A percentile compares a stretch with the other conserved stretches of the same genome.
These are phyloP conservation scores for Rhizopogon vesiculosus DNA, from an alignment of 768 basidiomycete species.

Conservation along the genomic window DNA sequence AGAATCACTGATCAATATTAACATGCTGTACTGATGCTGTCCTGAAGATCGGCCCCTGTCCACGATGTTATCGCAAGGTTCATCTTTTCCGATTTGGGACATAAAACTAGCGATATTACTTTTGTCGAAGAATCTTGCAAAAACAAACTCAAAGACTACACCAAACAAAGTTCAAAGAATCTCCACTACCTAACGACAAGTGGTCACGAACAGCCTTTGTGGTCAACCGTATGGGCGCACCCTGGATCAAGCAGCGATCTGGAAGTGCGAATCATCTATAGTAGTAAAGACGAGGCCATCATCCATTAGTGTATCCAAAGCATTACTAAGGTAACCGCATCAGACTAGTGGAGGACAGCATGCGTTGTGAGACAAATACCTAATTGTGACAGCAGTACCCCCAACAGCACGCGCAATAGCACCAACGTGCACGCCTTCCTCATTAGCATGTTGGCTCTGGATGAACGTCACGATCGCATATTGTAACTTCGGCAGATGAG, in stretches of 20 bases:
- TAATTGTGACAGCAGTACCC: slow-evolving; percentile 53
- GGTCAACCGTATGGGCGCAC: slow-evolving; percentile 5
- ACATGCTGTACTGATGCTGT: too few species aligned
- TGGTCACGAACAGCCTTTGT: too few species aligned
- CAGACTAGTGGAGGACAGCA: not conserved
- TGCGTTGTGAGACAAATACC: slow-evolving; percentile 33
- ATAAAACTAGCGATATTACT: slow-evolving; percentile 2
- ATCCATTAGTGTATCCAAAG: slow-evolving; percentile 73
- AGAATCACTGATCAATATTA: not conserved
- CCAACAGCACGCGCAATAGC: slow-evolving; percentile 66
- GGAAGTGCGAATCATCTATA: slow-evolving; percentile 77
- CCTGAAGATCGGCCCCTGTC: not conserved
- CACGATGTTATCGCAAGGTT: not conserved
- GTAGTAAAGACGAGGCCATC: slow-evolving; percentile 79
- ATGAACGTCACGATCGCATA: slow-evolving; percentile 67
- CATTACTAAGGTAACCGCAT: slow-evolving; percentile 42
- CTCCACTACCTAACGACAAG: too few species aligned
- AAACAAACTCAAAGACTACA: not conserved
- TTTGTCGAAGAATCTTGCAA: not conserved
- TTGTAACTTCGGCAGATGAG: slow-evolving; percentile 55
- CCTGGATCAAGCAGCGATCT: slow-evolving; percentile 37
- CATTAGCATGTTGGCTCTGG: slow-evolving; percentile 34
- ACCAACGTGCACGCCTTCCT: slow-evolving; percentile 72
- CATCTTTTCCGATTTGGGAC: slow-evolving; percentile 5
- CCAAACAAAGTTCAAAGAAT: not conserved